Evolutionary conservation across 768 basidiomycete species (phyloP).

Genomic region (Naganishia kalamii): DNA sequence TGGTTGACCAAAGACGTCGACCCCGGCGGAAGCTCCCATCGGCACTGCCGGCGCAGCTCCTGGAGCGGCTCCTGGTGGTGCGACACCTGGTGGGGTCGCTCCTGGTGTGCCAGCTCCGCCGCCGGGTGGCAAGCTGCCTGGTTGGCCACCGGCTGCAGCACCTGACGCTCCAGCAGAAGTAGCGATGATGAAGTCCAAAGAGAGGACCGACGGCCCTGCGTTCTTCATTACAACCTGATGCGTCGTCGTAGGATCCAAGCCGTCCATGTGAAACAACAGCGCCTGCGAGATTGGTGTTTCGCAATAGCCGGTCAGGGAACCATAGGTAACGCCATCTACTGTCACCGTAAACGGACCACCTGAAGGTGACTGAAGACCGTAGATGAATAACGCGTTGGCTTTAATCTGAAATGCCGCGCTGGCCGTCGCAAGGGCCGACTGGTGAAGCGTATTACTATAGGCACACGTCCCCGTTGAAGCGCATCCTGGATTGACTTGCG

Average conservation of each 20-base stretch:
- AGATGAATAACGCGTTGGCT: background rate
- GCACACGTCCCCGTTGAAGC: background rate
- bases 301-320: background rate
- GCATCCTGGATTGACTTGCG: background rate
- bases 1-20: constrained; percentile 4
- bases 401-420: constrained; percentile 3
- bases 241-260: background rate
- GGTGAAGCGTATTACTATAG: constrained; percentile 4
- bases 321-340: background rate
- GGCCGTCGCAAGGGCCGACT: background rate
- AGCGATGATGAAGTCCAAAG: background rate
- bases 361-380: background rate
- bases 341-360: background rate
- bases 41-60: background rate
- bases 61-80: background rate
- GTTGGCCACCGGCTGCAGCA: background rate
- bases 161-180: background rate
- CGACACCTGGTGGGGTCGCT: background rate
- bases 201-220: background rate
- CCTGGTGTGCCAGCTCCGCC: background rate
- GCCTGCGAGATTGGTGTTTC: constrained; percentile 2
- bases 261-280: background rate
- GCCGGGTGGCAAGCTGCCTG: no score
- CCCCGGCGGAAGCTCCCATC: background rate
- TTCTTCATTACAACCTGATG: constrained; percentile 8